Percentiles rank a stretch among this genome's conserved stretches.
Evolutionary conservation across 2,329 filamentous ascomycete genomes (phyloP).

Genomic region (Arthrocladium fulminans): DNA sequence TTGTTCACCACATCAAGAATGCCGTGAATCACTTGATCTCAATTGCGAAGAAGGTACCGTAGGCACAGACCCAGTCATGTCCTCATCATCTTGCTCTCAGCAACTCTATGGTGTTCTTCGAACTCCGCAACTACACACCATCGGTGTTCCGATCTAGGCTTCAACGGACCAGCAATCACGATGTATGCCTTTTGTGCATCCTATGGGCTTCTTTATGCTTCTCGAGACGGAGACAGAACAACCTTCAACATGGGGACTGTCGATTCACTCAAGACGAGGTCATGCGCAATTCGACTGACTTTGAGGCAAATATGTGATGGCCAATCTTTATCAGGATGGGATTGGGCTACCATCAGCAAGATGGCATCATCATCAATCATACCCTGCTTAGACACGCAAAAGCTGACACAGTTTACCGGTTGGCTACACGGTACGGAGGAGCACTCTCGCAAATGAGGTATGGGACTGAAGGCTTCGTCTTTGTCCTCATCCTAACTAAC

Average conservation of each 20-base stretch:
- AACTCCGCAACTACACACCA: no score
- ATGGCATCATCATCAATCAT: slow-evolving; percentile 21
- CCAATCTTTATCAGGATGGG: slow-evolving; percentile 36
- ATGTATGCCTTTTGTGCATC: neutral
- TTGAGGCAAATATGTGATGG: slow-evolving; percentile 34
- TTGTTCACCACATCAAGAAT: no score
- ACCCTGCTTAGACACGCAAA: neutral
- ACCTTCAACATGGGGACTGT: slow-evolving; percentile 11
- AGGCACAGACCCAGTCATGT: no score
- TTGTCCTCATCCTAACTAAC: neutral
- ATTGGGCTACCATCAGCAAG: slow-evolving; percentile 34
- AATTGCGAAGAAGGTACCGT: no score
- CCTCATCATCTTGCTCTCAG: no score
- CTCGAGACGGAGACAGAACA: neutral
- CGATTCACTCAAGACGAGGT: slow-evolving; percentile 25
- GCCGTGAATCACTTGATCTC: no score
- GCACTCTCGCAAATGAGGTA: slow-evolving; percentile 1
- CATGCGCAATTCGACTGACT: slow-evolving; percentile 24
- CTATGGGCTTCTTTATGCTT: neutral
- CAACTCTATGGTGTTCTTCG: no score
- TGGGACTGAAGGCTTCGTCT: neutral
- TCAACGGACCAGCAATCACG: neutral
- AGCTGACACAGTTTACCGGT: neutral
- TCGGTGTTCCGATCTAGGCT: no score
- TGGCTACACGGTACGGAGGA: neutral